Evolutionary conservation across 345 rosid genomes (phyloP).

Genomic region (Syzygium jambos): DNA sequence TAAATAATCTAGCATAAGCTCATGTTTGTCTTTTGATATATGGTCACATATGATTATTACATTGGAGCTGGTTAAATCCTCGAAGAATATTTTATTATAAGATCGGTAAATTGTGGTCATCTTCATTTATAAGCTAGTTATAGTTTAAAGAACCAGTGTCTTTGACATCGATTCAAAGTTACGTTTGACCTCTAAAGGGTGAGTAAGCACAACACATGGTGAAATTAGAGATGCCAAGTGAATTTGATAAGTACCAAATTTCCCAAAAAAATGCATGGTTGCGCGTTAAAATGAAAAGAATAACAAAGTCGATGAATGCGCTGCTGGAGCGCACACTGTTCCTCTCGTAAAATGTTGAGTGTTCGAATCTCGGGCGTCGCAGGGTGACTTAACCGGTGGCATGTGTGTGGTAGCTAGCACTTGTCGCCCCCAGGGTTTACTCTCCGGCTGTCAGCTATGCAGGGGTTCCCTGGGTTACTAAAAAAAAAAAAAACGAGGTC

Average conservation of each 20-base stretch:
- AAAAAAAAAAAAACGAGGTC: neutral
- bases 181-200: neutral
- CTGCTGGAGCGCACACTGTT: too few species aligned
- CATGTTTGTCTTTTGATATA: neutral
- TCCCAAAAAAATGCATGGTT: neutral
- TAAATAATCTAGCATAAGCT: accelerated
- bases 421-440: too few species aligned
- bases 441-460: too few species aligned
- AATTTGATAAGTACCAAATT: neutral
- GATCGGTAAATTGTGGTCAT: too few species aligned
- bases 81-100: neutral
- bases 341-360: too few species aligned
- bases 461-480: too few species aligned
- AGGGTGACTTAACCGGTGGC: too few species aligned
- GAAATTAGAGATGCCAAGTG: neutral
- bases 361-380: too few species aligned
- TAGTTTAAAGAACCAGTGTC: neutral
- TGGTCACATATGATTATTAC: too few species aligned
- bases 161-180: neutral
- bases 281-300: neutral
- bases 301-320: accelerated
- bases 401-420: too few species aligned
- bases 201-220: neutral
- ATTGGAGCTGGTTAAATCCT: neutral
- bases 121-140: neutral